Evolutionary conservation across 345 rosid species (phyloP), one percentile per base, ranked within the genome.

Genomic region (Ceriops decandra): DNA sequence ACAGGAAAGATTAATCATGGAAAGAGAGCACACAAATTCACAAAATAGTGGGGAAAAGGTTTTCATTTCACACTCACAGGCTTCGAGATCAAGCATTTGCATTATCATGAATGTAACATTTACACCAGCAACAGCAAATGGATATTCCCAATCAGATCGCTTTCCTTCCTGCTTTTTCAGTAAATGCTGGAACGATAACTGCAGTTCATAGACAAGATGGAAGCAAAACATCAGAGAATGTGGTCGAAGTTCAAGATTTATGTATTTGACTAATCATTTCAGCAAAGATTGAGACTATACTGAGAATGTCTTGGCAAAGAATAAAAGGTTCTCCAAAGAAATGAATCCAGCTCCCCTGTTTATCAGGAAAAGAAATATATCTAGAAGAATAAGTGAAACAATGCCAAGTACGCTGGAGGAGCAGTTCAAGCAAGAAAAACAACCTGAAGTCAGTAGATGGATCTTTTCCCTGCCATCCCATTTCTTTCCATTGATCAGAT

Each of bases 381-480:
- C 21, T 21, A 0, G 8, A 17, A 17, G 24, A 57, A 62, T 24
- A 60, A 30, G 21, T 7, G 9, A 31, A 65, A 57, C 42, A 13
- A 47, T 9, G 33, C 60, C 49, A 36, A 47, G 38, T 30, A 60
- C 21, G 47, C 32, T 27, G 28, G 17, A 62, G 49, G 21, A 59
- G 52, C 11, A 35, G 13, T 31, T 57, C 21, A 19, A 53, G 35
- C 26, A 59, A 60, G 10, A 26, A 7, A 65, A 57, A 65, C 7
- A 32, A 92, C 98, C 98, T 88, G 81, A 93, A 93, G 79, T 93
- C 97, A 47, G 97, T 93, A 9, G 97, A 89, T 71, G 98, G 98
- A 85, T 93, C 96, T 80, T 66, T 87, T 72, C 98, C 98, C 73
- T 93, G 98, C 97, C 97, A 93, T 52, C 98, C 97, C 98, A 93